Evolutionary conservation across 1,284 basidiomycete species (phyloP), one percentile per base, ranked within the genome.

Genomic region (Anthracocystis walkeri): DNA sequence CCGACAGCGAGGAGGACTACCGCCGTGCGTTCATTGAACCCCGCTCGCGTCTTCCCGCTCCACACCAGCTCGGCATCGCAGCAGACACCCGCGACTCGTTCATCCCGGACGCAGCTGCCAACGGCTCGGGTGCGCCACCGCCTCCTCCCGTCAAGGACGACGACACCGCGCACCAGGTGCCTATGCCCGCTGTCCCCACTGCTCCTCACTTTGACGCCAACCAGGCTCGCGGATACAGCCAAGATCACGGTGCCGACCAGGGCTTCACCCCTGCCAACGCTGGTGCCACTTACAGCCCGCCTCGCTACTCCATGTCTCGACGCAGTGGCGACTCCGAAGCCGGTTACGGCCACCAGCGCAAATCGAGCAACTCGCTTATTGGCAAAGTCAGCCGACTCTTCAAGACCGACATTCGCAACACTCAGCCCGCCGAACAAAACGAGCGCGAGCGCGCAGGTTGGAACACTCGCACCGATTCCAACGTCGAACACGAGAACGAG

Each of bases 341-440:
- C 14, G 75, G 71, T 38, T 67, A 69, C 54, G 59, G 65, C 42
- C 64, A 69, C 51, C 65, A 65, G 48, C 71, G 65, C 49, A 74
- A 75, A 51, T 71, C 77, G 49, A 72, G 69, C 55, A 68, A 68
- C 40, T 77, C 77, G 49, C 78, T 84, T 58, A 76, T 84, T 23
- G 77, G 80, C 50, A 75, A 77, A 25, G 56, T 84, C 41, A 77
- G 80, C 58, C 75, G 75, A 31, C 80, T 84, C 56, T 84, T 84
- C 81, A 80, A 79, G 73, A 75, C 81, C 48, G 83, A 84, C 35
- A 51, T 83, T 12, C 66, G 65, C 45, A 73, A 64, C 42, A 60
- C 51, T 7, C 11, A 46, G n/a, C 25, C 52, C 27, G 33, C 45
- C 23, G 53, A 60, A 12, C 50, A 64, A 11, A 57, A 66, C n/a